Evolutionary conservation across 2,329 filamentous ascomycete species (phyloP).

Genomic region (Parastagonospora avenae): DNA sequence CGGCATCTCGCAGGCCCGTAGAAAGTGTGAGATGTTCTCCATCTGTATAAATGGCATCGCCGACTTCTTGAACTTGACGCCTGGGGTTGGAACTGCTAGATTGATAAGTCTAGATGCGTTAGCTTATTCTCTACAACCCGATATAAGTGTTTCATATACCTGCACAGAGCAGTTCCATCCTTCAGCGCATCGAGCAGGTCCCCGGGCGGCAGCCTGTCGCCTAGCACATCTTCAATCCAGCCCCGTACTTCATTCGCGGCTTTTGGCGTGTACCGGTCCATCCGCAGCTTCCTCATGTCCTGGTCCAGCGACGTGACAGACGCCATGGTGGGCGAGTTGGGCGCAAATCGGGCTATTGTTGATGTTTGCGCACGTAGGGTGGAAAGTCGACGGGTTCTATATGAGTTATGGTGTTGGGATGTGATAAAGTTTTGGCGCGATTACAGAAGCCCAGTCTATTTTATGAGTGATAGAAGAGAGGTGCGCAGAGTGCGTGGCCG

Average conservation of each 20-base stretch:
- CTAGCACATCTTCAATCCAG: slow-evolving; percentile 86
- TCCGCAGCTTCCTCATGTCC: slow-evolving; percentile 89
- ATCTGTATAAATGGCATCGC: slow-evolving; percentile 98
- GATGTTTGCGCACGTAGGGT: slow-evolving; percentile 8
- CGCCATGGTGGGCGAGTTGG: slow-evolving; percentile 66
- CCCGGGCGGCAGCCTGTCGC: slow-evolving; percentile 70
- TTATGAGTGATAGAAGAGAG: not conserved
- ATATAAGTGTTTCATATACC: slow-evolving; percentile 65
- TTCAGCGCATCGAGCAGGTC: slow-evolving; percentile 87
- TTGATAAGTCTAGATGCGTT: slow-evolving; percentile 73
- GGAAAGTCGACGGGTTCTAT: not conserved
- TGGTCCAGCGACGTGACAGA: slow-evolving; percentile 93
- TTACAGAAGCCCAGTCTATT: not conserved
- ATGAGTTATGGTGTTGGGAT: not conserved
- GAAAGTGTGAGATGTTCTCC: slow-evolving; percentile 98
- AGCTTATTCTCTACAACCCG: not conserved
- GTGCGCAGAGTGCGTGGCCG: not conserved
- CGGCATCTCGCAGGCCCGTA: slow-evolving; percentile 81
- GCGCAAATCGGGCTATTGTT: slow-evolving; percentile 14
- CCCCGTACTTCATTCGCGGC: slow-evolving; percentile 81
- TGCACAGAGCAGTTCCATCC: slow-evolving; percentile 92
- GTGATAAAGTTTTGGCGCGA: not conserved
- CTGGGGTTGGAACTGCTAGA: slow-evolving; percentile 74
- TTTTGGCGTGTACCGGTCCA: slow-evolving; percentile 89
- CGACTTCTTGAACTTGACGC: slow-evolving; percentile 88